Conservation (phyloP, 331 rosid species). For the Quercus tomentella region DNA sequence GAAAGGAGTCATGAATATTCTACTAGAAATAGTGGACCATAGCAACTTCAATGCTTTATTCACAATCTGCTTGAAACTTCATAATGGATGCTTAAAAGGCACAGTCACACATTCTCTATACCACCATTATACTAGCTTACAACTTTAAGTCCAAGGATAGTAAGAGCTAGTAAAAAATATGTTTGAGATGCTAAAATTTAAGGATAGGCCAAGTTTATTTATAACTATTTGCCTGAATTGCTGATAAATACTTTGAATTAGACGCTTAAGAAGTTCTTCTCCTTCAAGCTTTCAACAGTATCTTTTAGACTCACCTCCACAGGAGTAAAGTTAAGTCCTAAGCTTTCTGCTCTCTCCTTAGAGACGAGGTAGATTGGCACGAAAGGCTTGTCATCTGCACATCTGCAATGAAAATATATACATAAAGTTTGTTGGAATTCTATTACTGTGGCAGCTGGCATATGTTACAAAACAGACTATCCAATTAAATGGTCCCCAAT, state of each 20-base stretch:
- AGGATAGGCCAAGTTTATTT: neutral
- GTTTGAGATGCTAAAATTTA: neutral
- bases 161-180: neutral
- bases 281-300: slow-evolving; percentile 28
- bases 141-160: neutral
- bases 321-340: slow-evolving; percentile 18
- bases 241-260: neutral
- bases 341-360: slow-evolving; percentile 16
- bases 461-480: neutral
- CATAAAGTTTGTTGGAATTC: neutral
- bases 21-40: neutral
- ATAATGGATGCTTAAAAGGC: neutral
- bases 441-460: neutral
- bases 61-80: neutral
- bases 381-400: slow-evolving; percentile 15
- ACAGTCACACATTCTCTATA: neutral
- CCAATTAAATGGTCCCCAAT: neutral
- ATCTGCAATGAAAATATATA: neutral
- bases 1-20: neutral
- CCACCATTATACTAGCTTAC: neutral
- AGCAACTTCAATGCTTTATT: neutral
- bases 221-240: neutral
- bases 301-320: slow-evolving; percentile 22
- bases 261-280: slow-evolving; percentile 8
- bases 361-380: slow-evolving; percentile 10